phyloP scores from a whole-genome alignment of 1,139 yeast genomes.

The Geotrichum fermentans region DNA sequence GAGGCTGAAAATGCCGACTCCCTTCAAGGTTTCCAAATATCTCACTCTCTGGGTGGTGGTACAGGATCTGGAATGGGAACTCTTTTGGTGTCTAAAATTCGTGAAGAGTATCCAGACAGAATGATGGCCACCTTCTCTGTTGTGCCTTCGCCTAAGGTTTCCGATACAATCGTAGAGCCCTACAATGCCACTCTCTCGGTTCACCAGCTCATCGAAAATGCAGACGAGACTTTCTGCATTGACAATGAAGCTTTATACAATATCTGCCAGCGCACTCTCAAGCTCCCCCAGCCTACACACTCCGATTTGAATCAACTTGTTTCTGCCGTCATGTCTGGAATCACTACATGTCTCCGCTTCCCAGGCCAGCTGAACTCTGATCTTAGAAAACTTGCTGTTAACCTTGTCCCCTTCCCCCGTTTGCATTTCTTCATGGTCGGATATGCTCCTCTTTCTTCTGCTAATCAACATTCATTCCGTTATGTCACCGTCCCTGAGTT shows the following conservation, averaged over 20 bases:
- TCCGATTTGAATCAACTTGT: conserved; percentile 43
- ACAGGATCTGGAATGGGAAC: conserved; percentile 48
- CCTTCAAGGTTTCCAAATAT: conserved; percentile 46
- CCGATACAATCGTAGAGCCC: conserved; percentile 46
- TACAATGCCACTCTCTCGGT: conserved; percentile 43
- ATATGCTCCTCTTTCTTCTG: conserved; percentile 43
- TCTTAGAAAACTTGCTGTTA: conserved; percentile 45
- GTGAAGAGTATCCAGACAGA: conserved; percentile 45
- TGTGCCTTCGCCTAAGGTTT: conserved; percentile 43
- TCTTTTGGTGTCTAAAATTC: conserved; percentile 39
- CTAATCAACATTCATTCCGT: conserved; percentile 40
- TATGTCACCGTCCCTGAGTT: conserved; percentile 43
- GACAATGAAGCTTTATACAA: conserved; percentile 46
- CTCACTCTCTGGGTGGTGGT: too few species aligned
- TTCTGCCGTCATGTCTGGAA: conserved; percentile 45
- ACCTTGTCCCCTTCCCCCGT: conserved; percentile 46
- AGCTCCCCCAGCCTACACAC: conserved; percentile 41
- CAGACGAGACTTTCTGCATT: conserved; percentile 45
- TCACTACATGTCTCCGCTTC: conserved; percentile 44
- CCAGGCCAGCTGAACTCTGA: conserved; percentile 47
- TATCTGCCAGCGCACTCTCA: conserved; percentile 42
- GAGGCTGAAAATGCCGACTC: conserved; percentile 45
- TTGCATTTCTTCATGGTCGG: conserved; percentile 46
- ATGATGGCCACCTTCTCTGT: conserved; percentile 47
- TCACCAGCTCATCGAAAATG: conserved; percentile 43